phyloP scores from a whole-genome alignment of 805 yeast species.

The Lachancea sp. region DNA sequence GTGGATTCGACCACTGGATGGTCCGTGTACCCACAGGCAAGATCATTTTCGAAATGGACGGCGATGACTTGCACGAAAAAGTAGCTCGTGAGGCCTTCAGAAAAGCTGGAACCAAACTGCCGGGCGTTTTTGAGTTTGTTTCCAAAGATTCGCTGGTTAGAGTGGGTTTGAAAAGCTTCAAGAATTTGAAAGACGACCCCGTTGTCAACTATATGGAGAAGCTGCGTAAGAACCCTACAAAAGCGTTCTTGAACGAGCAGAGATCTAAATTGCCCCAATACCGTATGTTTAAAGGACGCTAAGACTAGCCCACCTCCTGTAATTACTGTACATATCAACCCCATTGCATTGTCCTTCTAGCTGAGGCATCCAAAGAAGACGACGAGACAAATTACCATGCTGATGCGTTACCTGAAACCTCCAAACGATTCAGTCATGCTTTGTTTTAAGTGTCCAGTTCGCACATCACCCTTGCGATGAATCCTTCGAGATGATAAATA shows the following conservation, averaged over 20 bases:
- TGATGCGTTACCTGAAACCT: too few species aligned
- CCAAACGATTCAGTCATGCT: too few species aligned
- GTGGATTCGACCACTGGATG: constrained; percentile 96
- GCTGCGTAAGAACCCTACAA: constrained; percentile 55
- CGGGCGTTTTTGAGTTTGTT: constrained; percentile 86
- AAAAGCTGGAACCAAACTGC: constrained; percentile 85
- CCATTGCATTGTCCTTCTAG: neutral
- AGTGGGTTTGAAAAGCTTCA: constrained; percentile 58
- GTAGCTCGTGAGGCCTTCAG: constrained; percentile 87
- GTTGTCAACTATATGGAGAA: constrained; percentile 48
- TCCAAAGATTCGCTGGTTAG: constrained; percentile 58
- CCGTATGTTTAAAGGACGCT: constrained; percentile 58
- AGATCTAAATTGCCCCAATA: constrained; percentile 48
- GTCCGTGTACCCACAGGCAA: constrained; percentile 94
- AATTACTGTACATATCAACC: constrained; percentile 3
- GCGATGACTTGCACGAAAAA: constrained; percentile 72
- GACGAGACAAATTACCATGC: too few species aligned
- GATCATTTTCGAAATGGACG: constrained; percentile 75
- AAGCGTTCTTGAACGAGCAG: constrained; percentile 50
- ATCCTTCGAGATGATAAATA: constrained; percentile 93
- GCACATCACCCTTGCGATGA: constrained; percentile 83
- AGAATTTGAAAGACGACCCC: constrained; percentile 33
- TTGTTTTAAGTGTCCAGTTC: constrained; percentile 31
- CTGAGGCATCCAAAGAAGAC: neutral
- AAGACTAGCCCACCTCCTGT: constrained; percentile 12